These are phyloP conservation scores for Yamadazyma ubonensis DNA, from an alignment of 805 yeast species.

Conservation along the genomic window DNA sequence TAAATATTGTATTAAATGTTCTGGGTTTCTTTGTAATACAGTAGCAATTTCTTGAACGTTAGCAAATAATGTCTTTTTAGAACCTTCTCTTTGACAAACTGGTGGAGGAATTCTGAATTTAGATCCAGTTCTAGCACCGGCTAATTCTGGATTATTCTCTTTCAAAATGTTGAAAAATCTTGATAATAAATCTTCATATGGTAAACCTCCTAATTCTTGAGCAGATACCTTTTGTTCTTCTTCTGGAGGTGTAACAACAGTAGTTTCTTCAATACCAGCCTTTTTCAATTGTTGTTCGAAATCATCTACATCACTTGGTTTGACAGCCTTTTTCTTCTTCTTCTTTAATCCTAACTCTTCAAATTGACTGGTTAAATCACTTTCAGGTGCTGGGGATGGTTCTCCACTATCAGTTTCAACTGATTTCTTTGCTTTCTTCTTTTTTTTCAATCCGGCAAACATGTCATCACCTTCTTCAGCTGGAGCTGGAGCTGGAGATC, in stretches of 20 bases:
- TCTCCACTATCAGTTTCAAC: conserved; percentile 24
- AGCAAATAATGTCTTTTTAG: conserved; percentile 92
- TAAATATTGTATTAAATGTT: conserved; percentile 92
- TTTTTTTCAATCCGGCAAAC: conserved; percentile 70
- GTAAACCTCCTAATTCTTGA: conserved; percentile 50
- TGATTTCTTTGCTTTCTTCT: conserved; percentile 66
- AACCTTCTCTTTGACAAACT: conserved; percentile 93
- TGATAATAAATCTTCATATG: conserved; percentile 73
- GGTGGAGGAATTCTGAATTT: conserved; percentile 98
- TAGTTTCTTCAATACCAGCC: conserved; percentile 73
- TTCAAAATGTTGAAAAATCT: conserved; percentile 85
- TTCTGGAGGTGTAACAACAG: conserved; percentile 27
- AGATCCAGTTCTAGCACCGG: conserved; percentile 90
- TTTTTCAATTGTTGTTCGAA: conserved; percentile 87
- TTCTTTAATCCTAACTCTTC: conserved; percentile 53
- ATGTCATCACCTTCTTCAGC: conserved; percentile 52
- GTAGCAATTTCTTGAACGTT: conserved; percentile 93
- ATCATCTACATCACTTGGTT: conserved; percentile 61
- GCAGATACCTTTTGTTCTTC: conserved; percentile 25
- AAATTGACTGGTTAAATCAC: conserved; percentile 35
- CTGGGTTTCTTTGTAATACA: conserved; percentile 93
- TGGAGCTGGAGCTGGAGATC: conserved; percentile 31
- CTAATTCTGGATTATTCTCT: conserved; percentile 95
- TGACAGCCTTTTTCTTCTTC: conserved; percentile 75
- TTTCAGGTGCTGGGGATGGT: conserved; percentile 23